These are phyloP conservation scores for Hypoxylon lienhwacheense DNA, from an alignment of 495 filamentous ascomycete genomes.

Conservation along the genomic window DNA sequence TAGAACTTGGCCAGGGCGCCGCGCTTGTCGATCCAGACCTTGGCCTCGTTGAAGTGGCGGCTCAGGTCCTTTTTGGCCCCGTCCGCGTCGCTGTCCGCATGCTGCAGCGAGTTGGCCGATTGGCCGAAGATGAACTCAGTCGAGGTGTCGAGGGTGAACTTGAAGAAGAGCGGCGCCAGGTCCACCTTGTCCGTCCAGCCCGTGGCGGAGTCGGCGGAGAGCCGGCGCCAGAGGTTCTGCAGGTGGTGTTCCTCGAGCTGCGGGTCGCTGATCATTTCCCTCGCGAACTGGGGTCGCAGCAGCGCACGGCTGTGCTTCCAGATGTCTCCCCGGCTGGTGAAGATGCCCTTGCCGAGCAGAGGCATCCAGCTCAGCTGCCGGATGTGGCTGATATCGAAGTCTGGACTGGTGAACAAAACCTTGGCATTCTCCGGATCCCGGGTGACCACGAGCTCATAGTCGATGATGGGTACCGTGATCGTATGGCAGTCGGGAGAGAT, in stretches of 20 bases:
- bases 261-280: constrained; percentile 62
- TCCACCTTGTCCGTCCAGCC: constrained; percentile 48
- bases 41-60: constrained; percentile 51
- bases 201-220: constrained; percentile 21
- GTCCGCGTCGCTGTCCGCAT: constrained; percentile 8
- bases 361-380: constrained; percentile 54
- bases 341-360: constrained; percentile 69
- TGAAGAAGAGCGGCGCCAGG: constrained; percentile 66
- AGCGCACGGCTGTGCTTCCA: constrained; percentile 69
- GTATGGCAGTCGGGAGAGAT: constrained; percentile 33
- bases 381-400: constrained; percentile 59
- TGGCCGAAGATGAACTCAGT: constrained; percentile 76
- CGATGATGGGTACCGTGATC: constrained; percentile 34
- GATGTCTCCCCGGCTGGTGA: constrained; percentile 63
- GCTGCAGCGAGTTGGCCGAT: constrained; percentile 42
- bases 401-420: constrained; percentile 59
- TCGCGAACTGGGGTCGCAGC: constrained; percentile 64
- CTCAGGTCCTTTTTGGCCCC: constrained; percentile 37
- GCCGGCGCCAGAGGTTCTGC: constrained; percentile 46
- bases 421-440: constrained; percentile 67
- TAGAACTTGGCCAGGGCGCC: constrained; percentile 49
- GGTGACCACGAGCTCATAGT: constrained; percentile 50
- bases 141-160: constrained; percentile 67
- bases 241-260: constrained; percentile 64
- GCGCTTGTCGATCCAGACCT: constrained; percentile 50